Conservation (phyloP, 768 basidiomycete species). For the Cystobasidium onofrii region DNA sequence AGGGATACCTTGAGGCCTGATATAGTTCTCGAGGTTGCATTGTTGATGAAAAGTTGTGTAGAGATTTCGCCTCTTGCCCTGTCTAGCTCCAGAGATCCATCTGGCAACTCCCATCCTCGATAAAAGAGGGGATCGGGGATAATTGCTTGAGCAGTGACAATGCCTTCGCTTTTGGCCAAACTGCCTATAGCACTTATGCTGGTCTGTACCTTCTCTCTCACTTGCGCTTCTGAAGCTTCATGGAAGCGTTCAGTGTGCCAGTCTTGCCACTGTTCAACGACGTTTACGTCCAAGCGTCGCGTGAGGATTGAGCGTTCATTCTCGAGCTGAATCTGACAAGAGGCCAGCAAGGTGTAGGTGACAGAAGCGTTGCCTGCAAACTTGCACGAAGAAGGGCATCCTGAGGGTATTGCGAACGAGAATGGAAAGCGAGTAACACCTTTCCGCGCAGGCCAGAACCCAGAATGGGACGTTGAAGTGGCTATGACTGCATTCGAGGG, state of each 20-base stretch:
- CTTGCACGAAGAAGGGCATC: conserved; percentile 34
- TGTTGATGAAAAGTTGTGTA: conserved; percentile 33
- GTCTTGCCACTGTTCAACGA: conserved; percentile 41
- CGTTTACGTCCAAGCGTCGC: conserved; percentile 28
- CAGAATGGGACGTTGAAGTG: neutral
- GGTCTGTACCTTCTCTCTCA: conserved; percentile 21
- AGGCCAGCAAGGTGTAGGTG: conserved; percentile 37
- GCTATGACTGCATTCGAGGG: conserved; percentile 39
- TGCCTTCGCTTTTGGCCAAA: conserved; percentile 12
- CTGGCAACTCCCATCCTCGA: conserved; percentile 27
- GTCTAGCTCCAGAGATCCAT: conserved; percentile 12
- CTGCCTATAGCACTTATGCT: conserved; percentile 31
- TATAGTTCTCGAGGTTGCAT: conserved; percentile 36
- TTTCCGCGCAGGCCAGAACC: conserved; percentile 36
- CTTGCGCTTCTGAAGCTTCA: conserved; percentile 23
- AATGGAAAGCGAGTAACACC: conserved; percentile 41
- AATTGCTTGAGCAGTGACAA: neutral
- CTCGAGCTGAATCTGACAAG: conserved; percentile 30
- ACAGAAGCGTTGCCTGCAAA: conserved; percentile 37
- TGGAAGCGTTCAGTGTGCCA: conserved; percentile 33
- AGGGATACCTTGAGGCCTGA: conserved; percentile 37
- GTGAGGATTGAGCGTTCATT: conserved; percentile 34
- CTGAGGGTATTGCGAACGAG: conserved; percentile 34
- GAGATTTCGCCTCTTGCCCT: neutral
- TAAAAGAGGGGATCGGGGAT: conserved; percentile 37